A percentile compares a stretch with the other conserved stretches of the same genome.
Evolutionary conservation across 2,329 filamentous ascomycete genomes (phyloP).

Genomic region (Phaeosphaeriaceae sp.): DNA sequence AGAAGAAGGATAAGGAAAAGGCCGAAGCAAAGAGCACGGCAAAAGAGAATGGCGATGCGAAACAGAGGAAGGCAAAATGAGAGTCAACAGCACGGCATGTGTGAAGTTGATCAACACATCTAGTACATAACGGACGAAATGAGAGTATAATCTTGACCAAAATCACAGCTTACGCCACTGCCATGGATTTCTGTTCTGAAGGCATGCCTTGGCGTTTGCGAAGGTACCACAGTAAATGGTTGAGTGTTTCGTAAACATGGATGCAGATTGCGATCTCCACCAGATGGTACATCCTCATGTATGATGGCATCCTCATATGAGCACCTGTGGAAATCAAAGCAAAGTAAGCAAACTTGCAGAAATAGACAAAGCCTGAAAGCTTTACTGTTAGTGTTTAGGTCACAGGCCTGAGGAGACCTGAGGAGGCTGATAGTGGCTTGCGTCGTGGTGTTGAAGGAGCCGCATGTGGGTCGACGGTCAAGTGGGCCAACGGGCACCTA

Average conservation of each 20-base stretch:
- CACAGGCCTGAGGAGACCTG: neutral
- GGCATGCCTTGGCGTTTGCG: neutral
- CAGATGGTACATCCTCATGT: neutral
- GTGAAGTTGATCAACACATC: neutral
- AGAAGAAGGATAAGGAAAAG: constrained; percentile 61
- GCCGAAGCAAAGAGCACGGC: constrained; percentile 26
- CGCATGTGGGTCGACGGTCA: constrained; percentile 8
- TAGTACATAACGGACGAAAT: neutral
- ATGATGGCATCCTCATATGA: neutral
- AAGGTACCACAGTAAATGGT: neutral
- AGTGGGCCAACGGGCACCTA: constrained; percentile 7
- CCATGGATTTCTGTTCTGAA: neutral
- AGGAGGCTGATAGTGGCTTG: constrained; percentile 2
- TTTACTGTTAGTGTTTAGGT: too few relatives aligned
- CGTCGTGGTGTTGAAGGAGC: constrained; percentile 3
- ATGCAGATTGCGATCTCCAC: neutral
- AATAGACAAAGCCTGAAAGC: too few relatives aligned
- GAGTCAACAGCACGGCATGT: neutral
- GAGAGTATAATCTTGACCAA: neutral
- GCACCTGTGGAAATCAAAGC: too few relatives aligned
- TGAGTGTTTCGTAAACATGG: neutral
- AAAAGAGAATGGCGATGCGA: constrained; percentile 28
- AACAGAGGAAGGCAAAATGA: constrained; percentile 32
- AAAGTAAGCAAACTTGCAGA: too few relatives aligned
- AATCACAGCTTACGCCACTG: neutral